Conservation (phyloP, 495 filamentous ascomycete genomes). For the Lophiotrema nucula region DNA sequence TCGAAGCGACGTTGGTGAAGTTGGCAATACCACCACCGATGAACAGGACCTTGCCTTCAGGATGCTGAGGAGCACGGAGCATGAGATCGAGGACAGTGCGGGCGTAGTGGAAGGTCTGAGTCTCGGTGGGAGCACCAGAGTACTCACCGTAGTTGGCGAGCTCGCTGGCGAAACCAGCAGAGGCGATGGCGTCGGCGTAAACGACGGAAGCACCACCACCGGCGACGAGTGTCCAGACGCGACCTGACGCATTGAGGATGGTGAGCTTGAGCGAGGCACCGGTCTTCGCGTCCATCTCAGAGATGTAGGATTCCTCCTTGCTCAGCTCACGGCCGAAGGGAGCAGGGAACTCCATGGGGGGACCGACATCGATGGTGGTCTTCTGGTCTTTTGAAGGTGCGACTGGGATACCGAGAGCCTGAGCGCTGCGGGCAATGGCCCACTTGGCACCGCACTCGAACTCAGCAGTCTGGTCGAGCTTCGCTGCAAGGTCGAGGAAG, state of each 20-base stretch:
- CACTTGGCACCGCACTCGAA: slow-evolving; percentile 99
- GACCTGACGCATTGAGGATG: slow-evolving; percentile 84
- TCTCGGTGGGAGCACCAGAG: slow-evolving; percentile 96
- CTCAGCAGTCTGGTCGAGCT: slow-evolving; percentile 98
- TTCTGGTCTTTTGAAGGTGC: slow-evolving; percentile 60
- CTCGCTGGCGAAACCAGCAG: slow-evolving; percentile 90
- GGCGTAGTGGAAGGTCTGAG: slow-evolving; percentile 97
- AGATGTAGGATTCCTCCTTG: slow-evolving; percentile 98
- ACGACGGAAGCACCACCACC: slow-evolving; percentile 99
- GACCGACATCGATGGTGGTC: slow-evolving; percentile 93
- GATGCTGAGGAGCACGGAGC: slow-evolving; percentile 81
- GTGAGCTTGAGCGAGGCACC: slow-evolving; percentile 98
- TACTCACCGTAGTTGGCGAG: slow-evolving; percentile 99
- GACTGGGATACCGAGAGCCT: slow-evolving; percentile 73
- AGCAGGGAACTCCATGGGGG: slow-evolving; percentile 97
- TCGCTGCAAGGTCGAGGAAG: slow-evolving; percentile 98
- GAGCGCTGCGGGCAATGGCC: slow-evolving; percentile 87
- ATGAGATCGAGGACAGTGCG: slow-evolving; percentile 95
- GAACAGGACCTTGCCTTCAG: slow-evolving; percentile 96
- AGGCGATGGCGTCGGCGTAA: slow-evolving; percentile 98
- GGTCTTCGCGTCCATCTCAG: slow-evolving; percentile 97
- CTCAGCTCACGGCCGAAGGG: slow-evolving; percentile 96
- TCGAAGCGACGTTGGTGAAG: slow-evolving; percentile 96
- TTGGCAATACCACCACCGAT: slow-evolving; percentile 99
- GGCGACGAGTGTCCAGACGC: slow-evolving; percentile 97